Conservation (phyloP, 805 yeast genomes). For the Myxozyma monticola region DNA sequence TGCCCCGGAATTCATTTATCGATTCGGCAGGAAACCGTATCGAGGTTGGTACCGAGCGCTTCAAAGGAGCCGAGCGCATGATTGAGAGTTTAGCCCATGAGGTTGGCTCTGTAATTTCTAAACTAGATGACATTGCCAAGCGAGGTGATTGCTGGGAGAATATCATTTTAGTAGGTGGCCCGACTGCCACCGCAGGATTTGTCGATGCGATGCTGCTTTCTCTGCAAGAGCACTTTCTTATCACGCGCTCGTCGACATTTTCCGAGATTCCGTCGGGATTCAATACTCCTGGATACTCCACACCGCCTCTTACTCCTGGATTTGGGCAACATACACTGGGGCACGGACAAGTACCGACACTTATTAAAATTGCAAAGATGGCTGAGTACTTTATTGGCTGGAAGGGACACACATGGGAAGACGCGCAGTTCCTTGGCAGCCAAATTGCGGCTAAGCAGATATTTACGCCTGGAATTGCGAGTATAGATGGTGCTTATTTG, state of each 20-base stretch:
- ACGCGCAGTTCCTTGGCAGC: conserved; percentile 79
- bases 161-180: conserved; percentile 75
- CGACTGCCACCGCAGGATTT: conserved; percentile 73
- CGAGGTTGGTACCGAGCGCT: conserved; percentile 86
- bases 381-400: conserved; percentile 96
- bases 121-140: conserved; percentile 64
- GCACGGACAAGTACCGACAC: conserved; percentile 75
- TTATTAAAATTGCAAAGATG: conserved; percentile 63
- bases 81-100: conserved; percentile 55
- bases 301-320: conserved; percentile 38
- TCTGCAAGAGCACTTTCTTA: conserved; percentile 57
- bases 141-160: conserved; percentile 86
- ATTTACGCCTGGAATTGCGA: conserved; percentile 57
- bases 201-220: conserved; percentile 64
- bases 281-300: conserved; percentile 38
- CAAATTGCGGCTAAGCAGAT: conserved; percentile 85
- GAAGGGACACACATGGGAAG: conserved; percentile 78
- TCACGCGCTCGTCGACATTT: conserved; percentile 41
- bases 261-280: conserved; percentile 42
- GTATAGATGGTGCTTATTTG: conserved; percentile 61
- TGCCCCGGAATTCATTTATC: conserved; percentile 68
- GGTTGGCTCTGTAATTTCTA: conserved; percentile 53
- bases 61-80: conserved; percentile 70
- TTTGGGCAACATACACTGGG: conserved; percentile 28
- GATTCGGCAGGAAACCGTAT: conserved; percentile 59